Evolutionary conservation across 345 rosid species (phyloP).

Genomic region (Sisymbrium altissimum): DNA sequence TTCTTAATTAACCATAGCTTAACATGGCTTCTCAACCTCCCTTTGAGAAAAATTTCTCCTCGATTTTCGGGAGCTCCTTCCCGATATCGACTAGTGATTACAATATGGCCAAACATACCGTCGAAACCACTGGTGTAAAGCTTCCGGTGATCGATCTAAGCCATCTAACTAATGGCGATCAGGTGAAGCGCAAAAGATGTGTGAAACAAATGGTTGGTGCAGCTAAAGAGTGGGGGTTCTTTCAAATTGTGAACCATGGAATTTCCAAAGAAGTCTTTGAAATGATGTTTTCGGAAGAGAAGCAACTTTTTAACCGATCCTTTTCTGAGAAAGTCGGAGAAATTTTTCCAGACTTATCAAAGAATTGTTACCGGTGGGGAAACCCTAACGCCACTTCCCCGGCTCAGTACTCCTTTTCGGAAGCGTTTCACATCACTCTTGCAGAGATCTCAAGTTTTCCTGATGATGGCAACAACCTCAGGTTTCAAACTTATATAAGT

Average conservation of each 20-base stretch:
- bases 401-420: slow-evolving; percentile 61
- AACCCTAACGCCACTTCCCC: slow-evolving; percentile 61
- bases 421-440: slow-evolving; percentile 63
- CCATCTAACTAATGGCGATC: slow-evolving; percentile 22
- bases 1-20: neutral
- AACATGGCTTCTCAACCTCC: slow-evolving; percentile 35
- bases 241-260: slow-evolving; percentile 69
- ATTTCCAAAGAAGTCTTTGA: slow-evolving; percentile 40
- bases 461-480: slow-evolving; percentile 35
- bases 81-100: neutral
- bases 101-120: neutral
- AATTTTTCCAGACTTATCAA: slow-evolving; percentile 36
- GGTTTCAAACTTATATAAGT: slow-evolving; percentile 30
- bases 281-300: slow-evolving; percentile 42
- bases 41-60: slow-evolving; percentile 15
- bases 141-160: slow-evolving; percentile 59
- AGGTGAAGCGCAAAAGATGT: slow-evolving; percentile 35
- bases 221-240: slow-evolving; percentile 70
- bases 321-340: slow-evolving; percentile 39
- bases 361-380: slow-evolving; percentile 65
- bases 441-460: slow-evolving; percentile 38
- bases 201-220: slow-evolving; percentile 45
- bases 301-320: slow-evolving; percentile 48
- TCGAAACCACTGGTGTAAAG: slow-evolving; percentile 11
- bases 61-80: slow-evolving; percentile 9